Evolutionary conservation across 2,329 filamentous ascomycete species (phyloP).

Genomic region (Cercospora berteroae): DNA sequence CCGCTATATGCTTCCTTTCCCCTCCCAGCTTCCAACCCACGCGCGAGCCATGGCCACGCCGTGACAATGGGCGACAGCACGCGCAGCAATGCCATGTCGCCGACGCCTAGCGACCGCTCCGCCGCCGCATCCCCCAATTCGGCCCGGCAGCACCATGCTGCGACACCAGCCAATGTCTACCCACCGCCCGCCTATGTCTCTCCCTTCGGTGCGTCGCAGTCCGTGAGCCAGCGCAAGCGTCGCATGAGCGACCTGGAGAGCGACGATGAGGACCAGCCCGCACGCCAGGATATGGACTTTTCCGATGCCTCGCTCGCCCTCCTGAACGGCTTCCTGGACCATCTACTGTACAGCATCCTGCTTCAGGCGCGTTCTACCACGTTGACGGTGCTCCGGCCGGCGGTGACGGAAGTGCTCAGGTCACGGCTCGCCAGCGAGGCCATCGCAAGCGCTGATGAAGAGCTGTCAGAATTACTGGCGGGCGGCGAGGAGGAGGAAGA

Average conservation of each 20-base stretch:
- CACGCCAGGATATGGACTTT: conserved; percentile 66
- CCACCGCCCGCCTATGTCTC: conserved; percentile 87
- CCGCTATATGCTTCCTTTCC: conserved; percentile 16
- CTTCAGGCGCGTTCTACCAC: conserved; percentile 74
- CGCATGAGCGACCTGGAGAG: conserved; percentile 57
- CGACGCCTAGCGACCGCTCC: not conserved
- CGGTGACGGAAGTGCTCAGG: conserved; percentile 83
- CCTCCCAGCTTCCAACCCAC: conserved; percentile 10
- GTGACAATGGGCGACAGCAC: conserved; percentile 11
- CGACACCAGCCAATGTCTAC: conserved; percentile 49
- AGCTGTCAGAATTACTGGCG: conserved; percentile 82
- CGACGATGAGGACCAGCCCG: conserved; percentile 61
- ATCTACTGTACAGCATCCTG: conserved; percentile 89
- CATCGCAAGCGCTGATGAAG: conserved; percentile 77
- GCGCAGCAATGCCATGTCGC: conserved; percentile 18
- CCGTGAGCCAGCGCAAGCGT: conserved; percentile 77
- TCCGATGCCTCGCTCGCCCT: conserved; percentile 70
- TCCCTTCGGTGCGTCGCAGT: conserved; percentile 80
- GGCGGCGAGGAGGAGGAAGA: conserved; percentile 66
- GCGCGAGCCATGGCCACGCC: conserved; percentile 13
- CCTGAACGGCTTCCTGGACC: conserved; percentile 90
- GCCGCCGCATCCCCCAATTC: conserved; percentile 11
- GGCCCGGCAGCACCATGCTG: conserved; percentile 17
- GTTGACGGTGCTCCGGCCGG: conserved; percentile 71
- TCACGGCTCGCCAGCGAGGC: conserved; percentile 83